Evolutionary conservation across 73 alveolate species (phyloP), one percentile per base, ranked within the genome.

Genomic region (Paramecium caudatum): DNA sequence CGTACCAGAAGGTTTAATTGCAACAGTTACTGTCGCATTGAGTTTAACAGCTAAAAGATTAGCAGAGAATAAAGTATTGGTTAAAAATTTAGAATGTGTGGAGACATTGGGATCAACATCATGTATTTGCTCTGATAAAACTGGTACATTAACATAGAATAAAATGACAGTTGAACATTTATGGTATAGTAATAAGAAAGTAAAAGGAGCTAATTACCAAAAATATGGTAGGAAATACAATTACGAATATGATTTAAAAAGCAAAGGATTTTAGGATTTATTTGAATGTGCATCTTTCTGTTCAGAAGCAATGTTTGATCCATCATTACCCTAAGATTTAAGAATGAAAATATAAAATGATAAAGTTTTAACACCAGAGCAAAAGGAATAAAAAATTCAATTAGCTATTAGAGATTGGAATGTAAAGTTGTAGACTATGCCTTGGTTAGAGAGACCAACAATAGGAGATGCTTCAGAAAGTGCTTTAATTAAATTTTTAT

Each of bases 101-200:
- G 99, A 97, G 83, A 97, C 99, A 5, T 94, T 97, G 39, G 99
- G 99, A 41, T 95, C 99, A n/a, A 96, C 98, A 4, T 94, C 99
- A 10, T 97, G 99, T 62, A 96, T 97, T 39, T 97, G 99, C 94
- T 96, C 99, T 5, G 99, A 97, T 91, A 97, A 97, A 65, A 97
- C 99, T 48, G 99, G 99, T 50, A 97, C 99, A 19, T 94, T 97
- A 19, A 97, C 99, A 30, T 95, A 97, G 91, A 97, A 97, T 85
- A 95, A 93, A 50, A 97, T 97, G 99, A 96, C 99, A 8, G 98
- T 96, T 9, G 98, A 95, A 7, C 96, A 95, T 74, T 91, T 97
- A 16, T 97, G 97, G 97, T 97, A 96, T 91, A 97, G 94, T 61
- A 95, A 94, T 39, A 94, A 92, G 62, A 91, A 92, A 43, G 86